Base-by-base conservation (phyloP, 148 eudicot genomes). In the Simmondsia chinensis region DNA sequence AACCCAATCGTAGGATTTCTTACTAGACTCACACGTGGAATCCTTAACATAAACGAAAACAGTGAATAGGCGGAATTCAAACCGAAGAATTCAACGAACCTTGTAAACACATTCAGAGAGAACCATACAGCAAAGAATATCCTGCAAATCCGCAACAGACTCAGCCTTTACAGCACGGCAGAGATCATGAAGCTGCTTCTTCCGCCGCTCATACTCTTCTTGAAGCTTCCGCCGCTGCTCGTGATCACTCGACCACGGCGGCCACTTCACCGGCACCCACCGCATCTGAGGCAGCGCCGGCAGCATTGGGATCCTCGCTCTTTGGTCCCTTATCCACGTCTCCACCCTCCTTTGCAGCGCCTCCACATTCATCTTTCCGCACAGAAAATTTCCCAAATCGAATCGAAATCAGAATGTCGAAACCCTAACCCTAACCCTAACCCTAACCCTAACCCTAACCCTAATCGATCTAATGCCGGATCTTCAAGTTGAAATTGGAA, bases 41-140 rank as follows among this genome's bases (percentile, higher is more conserved):
- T n/a, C n/a, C n/a, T n/a, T n/a, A n/a, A n/a, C n/a, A n/a, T n/a
- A 22, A 42, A 7, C 33, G 45, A 34, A 34, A 12, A 44, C n/a
- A 20, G 5, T 16, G 25, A 23, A 32, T 4, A 29, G 29, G 11
- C 9, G 40, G 31, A 18, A 58, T n/a, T 4, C 17, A 6, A 4
- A 19, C 3, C 5, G 16, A 33, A 37, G 19, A 15, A 18, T 29
- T 9, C 53, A 9, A 35, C 31, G 5, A 5, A 63, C 99, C 99
- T 91, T 91, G 59, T 91, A 91, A 52, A 91, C 99, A 28, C 94
- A 91, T 54, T 91, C 99, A 9, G 99, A 77, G 9, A 91, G 75
- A 17, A 82, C 94, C 99, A 91, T 86, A 57, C 89, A 85, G 11
- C 96, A 86, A 9, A 91, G 70, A 54, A 91, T 69, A 36, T 91